Conservation (phyloP, 805 yeast species). For the Pichia manshurica region DNA sequence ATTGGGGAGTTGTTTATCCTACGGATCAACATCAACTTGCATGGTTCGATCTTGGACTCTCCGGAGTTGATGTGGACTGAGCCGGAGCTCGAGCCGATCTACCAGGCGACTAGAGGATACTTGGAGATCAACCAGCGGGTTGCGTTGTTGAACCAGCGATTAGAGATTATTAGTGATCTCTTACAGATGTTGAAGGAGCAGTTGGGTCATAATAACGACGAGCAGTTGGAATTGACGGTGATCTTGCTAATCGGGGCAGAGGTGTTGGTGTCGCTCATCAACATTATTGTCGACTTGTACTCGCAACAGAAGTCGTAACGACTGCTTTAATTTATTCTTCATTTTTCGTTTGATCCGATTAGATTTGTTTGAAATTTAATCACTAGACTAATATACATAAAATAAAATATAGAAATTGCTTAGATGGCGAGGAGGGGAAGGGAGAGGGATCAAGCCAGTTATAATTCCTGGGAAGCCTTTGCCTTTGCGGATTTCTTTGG, state of each 20-base stretch:
- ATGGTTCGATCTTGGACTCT: conserved; percentile 86
- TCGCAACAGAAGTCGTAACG: conserved; percentile 17
- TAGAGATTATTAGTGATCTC: conserved; percentile 90
- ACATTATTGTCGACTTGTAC: conserved; percentile 47
- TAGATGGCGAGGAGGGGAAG: too few species aligned
- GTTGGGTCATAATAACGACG: conserved; percentile 90
- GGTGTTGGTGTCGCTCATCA: conserved; percentile 80
- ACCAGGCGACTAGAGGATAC: conserved; percentile 95
- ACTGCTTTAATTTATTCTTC: too few species aligned
- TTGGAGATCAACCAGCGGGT: conserved; percentile 93
- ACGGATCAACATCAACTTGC: conserved; percentile 73
- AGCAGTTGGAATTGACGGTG: conserved; percentile 84
- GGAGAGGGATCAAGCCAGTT: too few species aligned
- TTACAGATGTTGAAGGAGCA: conserved; percentile 96
- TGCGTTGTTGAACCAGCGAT: conserved; percentile 77
- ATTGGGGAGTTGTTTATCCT: conserved; percentile 93
- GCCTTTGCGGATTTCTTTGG: conserved; percentile 52
- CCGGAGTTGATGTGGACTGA: conserved; percentile 99
- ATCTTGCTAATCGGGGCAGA: conserved; percentile 88
- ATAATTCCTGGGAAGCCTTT: conserved; percentile 56
- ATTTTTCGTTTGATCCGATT: background rate
- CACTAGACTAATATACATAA: conserved; percentile 10
- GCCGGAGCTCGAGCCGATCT: conserved; percentile 95
- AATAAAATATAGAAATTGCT: background rate
- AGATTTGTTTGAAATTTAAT: background rate